A percentile compares a stretch with the other conserved stretches of the same genome.
Evolutionary conservation across 2,329 filamentous ascomycete genomes (phyloP).

Genomic region (Colletotrichum destructivum): DNA sequence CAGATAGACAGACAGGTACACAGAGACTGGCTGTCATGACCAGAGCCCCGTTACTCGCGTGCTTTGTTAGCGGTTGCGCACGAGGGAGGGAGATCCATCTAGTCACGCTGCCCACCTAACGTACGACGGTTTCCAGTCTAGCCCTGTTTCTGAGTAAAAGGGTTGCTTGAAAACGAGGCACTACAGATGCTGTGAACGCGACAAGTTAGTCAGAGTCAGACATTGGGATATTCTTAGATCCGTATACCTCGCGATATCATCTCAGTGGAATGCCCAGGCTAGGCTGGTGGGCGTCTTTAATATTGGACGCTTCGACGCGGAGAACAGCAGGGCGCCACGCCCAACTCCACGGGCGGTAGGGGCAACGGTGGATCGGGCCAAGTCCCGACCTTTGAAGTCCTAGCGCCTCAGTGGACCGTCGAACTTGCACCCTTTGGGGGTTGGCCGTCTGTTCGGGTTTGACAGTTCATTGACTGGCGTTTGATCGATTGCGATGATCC

Average conservation of each 20-base stretch:
- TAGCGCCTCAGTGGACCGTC: slow-evolving; percentile 33
- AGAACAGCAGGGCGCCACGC: slow-evolving; percentile 3
- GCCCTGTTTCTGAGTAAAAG: slow-evolving; percentile 21
- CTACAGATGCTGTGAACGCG: background rate
- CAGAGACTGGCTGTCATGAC: background rate
- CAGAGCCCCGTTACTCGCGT: background rate
- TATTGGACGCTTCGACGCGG: slow-evolving; percentile 3
- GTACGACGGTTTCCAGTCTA: slow-evolving; percentile 30
- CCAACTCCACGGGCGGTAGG: slow-evolving; percentile 18
- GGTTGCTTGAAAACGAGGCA: background rate
- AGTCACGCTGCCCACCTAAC: slow-evolving; percentile 35
- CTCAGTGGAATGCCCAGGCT: slow-evolving; percentile 23
- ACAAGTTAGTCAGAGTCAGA: background rate
- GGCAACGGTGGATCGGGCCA: slow-evolving; percentile 22
- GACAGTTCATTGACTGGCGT: slow-evolving; percentile 20
- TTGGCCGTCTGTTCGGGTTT: slow-evolving; percentile 24
- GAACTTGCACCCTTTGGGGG: slow-evolving; percentile 32
- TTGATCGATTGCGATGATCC: slow-evolving; percentile 3
- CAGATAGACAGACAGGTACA: background rate
- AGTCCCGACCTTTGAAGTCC: slow-evolving; percentile 18
- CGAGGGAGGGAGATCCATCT: slow-evolving; percentile 34
- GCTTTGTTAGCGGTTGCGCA: slow-evolving; percentile 12
- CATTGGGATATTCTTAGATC: slow-evolving; percentile 34
- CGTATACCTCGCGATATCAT: background rate
- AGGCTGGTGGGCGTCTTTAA: slow-evolving; percentile 17